Conservation (phyloP, 169 alveolate genomes). For the Cryptosporidium felis region DNA sequence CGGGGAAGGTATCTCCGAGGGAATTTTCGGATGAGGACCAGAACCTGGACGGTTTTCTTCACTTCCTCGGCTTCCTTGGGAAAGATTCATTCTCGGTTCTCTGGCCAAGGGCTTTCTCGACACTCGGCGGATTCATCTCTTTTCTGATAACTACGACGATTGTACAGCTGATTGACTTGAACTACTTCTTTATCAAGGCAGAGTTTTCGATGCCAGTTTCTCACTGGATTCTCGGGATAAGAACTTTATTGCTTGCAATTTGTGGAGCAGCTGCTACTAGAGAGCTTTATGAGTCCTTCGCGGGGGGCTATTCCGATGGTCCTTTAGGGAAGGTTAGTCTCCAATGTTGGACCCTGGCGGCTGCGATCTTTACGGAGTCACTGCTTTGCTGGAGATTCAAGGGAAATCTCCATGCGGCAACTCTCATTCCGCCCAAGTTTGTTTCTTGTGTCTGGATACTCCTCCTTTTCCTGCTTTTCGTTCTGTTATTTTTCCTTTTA, state of each 20-base stretch:
- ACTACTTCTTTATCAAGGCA: constrained; percentile 83
- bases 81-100: constrained; percentile 49
- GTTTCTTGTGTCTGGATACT: constrained; percentile 11
- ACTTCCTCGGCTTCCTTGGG: neutral
- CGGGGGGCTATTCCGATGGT: neutral
- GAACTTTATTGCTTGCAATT: constrained; percentile 82
- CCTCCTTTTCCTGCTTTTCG: neutral
- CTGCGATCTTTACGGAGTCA: constrained; percentile 30
- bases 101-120: constrained; percentile 80
- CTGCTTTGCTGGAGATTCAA: constrained; percentile 68
- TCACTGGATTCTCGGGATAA: constrained; percentile 78
- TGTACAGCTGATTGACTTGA: constrained; percentile 81
- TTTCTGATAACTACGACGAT: constrained; percentile 77
- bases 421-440: constrained; percentile 38
- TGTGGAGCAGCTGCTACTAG: constrained; percentile 62
- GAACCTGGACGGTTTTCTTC: neutral
- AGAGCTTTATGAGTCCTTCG: constrained; percentile 46
- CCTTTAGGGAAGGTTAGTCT: constrained; percentile 33
- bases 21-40: constrained; percentile 8
- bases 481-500: neutral
- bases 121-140: constrained; percentile 74
- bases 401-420: constrained; percentile 1
- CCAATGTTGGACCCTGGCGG: constrained; percentile 36
- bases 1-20: too few relatives aligned
- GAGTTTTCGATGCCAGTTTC: constrained; percentile 81